Evolutionary conservation across 2,329 filamentous ascomycete genomes (phyloP).

Genomic region (Thelonectria blattea): DNA sequence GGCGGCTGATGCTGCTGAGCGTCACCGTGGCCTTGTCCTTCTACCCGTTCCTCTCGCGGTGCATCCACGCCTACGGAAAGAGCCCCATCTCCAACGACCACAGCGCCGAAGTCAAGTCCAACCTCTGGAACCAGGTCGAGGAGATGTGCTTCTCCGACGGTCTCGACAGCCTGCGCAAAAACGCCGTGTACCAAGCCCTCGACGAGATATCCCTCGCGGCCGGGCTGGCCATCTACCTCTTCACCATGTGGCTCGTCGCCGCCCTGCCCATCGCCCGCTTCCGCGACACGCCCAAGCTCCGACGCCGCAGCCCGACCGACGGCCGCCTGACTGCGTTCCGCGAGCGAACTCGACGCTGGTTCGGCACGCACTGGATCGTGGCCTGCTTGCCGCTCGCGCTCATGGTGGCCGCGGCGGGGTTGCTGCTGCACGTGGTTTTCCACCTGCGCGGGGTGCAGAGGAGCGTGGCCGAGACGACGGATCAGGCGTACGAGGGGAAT

Average conservation of each 20-base stretch:
- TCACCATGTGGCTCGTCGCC: background rate
- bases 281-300: background rate
- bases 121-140: slow-evolving; percentile 17
- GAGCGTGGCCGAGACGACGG: background rate
- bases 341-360: background rate
- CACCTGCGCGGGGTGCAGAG: background rate
- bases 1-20: slow-evolving; percentile 19
- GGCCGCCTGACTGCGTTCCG: background rate
- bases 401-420: background rate
- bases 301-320: background rate
- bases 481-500: slow-evolving; percentile 4
- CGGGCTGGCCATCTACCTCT: background rate
- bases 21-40: slow-evolving; percentile 27
- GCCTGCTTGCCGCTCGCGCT: background rate
- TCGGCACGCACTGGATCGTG: background rate
- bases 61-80: slow-evolving; percentile 29
- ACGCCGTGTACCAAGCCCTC: background rate
- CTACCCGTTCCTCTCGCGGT: slow-evolving; percentile 36
- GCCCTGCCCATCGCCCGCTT: background rate
- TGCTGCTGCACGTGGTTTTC: background rate
- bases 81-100: slow-evolving; percentile 22
- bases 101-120: slow-evolving; percentile 9
- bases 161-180: background rate
- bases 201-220: background rate
- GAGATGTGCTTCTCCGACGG: slow-evolving; percentile 20